Conservation (phyloP, 208 protist species). For the Trypanosoma scelopori region DNA sequence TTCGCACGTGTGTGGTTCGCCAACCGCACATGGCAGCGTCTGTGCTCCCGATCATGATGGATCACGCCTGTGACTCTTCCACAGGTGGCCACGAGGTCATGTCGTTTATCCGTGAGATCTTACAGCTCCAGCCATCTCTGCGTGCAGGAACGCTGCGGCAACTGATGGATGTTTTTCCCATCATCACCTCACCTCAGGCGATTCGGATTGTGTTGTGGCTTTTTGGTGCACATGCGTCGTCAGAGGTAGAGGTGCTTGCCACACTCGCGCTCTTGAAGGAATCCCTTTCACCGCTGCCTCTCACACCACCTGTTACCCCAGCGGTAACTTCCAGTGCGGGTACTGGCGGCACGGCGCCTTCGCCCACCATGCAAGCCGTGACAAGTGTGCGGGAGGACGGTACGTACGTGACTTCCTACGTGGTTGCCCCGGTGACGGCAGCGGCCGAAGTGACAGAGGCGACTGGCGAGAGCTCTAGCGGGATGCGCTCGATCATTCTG, state of each 20-base stretch:
- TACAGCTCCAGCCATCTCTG: slow-evolving; percentile 89
- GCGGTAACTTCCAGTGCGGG: slow-evolving; percentile 33
- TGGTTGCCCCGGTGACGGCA: slow-evolving; percentile 11
- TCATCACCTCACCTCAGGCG: slow-evolving; percentile 62
- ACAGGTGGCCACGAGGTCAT: slow-evolving; percentile 89
- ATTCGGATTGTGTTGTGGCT: slow-evolving; percentile 92
- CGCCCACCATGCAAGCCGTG: slow-evolving; percentile 44
- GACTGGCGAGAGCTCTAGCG: slow-evolving; percentile 21
- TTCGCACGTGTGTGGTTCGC: slow-evolving; percentile 90
- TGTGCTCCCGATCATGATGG: slow-evolving; percentile 93
- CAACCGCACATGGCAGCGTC: slow-evolving; percentile 80
- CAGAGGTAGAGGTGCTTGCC: slow-evolving; percentile 61
- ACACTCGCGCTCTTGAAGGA: slow-evolving; percentile 42
- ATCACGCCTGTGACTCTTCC: slow-evolving; percentile 91
- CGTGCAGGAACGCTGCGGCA: slow-evolving; percentile 58
- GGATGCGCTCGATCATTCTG: slow-evolving; percentile 58
- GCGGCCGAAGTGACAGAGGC: background rate
- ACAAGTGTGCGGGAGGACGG: slow-evolving; percentile 89
- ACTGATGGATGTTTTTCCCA: slow-evolving; percentile 58
- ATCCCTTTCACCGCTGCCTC: slow-evolving; percentile 55
- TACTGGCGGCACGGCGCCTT: background rate
- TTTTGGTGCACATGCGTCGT: slow-evolving; percentile 86
- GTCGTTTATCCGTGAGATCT: slow-evolving; percentile 93
- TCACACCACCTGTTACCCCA: slow-evolving; percentile 41
- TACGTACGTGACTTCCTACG: slow-evolving; percentile 93